Percentiles rank a stretch among this genome's conserved stretches.
phyloP scores from a whole-genome alignment of 2,329 filamentous ascomycete genomes.

The Paraphaeosphaeria minitans region DNA sequence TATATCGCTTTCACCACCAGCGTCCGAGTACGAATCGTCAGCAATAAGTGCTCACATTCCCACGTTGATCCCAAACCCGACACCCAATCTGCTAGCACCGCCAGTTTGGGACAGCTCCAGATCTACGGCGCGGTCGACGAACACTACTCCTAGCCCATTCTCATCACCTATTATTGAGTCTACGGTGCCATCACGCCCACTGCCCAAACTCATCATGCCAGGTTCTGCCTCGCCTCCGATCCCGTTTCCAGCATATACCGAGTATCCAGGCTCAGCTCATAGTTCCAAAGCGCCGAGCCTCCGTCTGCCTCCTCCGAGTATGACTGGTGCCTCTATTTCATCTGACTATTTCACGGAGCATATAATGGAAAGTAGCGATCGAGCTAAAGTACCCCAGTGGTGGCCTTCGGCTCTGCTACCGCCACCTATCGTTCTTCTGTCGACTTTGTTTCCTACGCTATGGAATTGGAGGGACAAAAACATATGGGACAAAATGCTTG shows the following conservation, averaged over 20 bases:
- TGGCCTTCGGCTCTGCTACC: constrained; percentile 82
- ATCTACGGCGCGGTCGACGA: constrained; percentile 21
- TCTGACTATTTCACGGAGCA: constrained; percentile 56
- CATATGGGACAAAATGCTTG: constrained; percentile 83
- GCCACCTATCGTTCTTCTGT: constrained; percentile 70
- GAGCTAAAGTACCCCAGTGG: constrained; percentile 63
- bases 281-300: constrained; percentile 60
- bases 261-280: constrained; percentile 53
- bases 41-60: constrained; percentile 31
- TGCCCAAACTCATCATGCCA: constrained; percentile 51
- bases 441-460: constrained; percentile 85
- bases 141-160: constrained; percentile 27
- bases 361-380: constrained; percentile 46
- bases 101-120: constrained; percentile 44
- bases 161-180: constrained; percentile 37
- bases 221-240: constrained; percentile 53
- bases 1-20: constrained; percentile 47
- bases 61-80: constrained; percentile 25
- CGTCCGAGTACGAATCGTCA: constrained; percentile 36
- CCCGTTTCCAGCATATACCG: constrained; percentile 72
- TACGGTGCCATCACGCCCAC: constrained; percentile 32
- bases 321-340: constrained; percentile 56
- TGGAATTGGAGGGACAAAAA: constrained; percentile 80
- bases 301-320: constrained; percentile 58
- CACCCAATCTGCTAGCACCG: constrained; percentile 40